These are phyloP conservation scores for Fusarium coicis DNA, from an alignment of 2,329 filamentous ascomycete species.

Conservation along the genomic window DNA sequence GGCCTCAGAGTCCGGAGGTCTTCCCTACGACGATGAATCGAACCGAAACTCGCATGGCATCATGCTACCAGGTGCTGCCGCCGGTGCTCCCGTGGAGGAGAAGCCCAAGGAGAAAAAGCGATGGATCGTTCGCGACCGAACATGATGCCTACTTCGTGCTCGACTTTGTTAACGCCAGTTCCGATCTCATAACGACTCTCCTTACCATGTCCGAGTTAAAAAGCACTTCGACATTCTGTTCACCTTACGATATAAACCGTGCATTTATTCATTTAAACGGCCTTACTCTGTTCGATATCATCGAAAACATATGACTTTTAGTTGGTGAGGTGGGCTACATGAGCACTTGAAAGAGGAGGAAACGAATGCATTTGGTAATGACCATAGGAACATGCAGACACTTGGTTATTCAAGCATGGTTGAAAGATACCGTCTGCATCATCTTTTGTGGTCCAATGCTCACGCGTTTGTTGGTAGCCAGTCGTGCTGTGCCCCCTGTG, in stretches of 20 bases:
- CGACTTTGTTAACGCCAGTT: neutral
- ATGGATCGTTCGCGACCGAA: conserved; percentile 58
- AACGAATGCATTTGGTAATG: neutral
- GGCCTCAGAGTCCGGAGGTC: conserved; percentile 37
- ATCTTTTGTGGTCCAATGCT: neutral
- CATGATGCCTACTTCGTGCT: conserved; percentile 44
- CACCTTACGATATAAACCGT: conserved; percentile 36
- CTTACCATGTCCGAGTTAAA: conserved; percentile 20
- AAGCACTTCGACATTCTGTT: conserved; percentile 11
- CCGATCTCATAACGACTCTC: conserved; percentile 23
- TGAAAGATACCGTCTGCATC: neutral
- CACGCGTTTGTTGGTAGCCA: neutral
- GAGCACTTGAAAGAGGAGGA: neutral
- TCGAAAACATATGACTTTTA: conserved; percentile 20
- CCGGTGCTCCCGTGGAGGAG: conserved; percentile 29
- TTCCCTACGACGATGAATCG: conserved; percentile 45
- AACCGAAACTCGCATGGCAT: conserved; percentile 41
- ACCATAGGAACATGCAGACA: neutral
- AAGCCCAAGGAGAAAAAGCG: conserved; percentile 58
- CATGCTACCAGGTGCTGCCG: conserved; percentile 35
- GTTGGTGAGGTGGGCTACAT: neutral
- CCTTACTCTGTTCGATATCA: conserved; percentile 30
- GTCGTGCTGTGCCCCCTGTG: conserved; percentile 13
- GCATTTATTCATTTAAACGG: conserved; percentile 35
- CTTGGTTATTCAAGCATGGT: neutral